Conservation (phyloP, 2,329 filamentous ascomycete genomes). For the Colletotrichum brevisporum region DNA sequence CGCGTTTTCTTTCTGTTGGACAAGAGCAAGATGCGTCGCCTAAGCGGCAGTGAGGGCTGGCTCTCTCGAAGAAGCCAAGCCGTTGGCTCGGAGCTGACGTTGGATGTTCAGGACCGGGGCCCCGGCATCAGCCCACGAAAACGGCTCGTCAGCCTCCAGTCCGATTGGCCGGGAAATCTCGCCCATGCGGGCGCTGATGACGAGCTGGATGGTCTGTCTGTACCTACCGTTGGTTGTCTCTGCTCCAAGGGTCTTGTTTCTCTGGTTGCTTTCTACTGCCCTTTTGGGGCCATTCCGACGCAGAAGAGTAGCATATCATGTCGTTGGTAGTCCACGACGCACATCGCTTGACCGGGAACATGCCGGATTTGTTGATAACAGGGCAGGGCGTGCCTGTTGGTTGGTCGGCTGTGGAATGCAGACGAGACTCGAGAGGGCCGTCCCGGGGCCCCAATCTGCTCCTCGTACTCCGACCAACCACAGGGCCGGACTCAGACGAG, state of each 20-base stretch:
- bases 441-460: conserved; percentile 8
- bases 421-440: conserved; percentile 15
- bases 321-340: conserved; percentile 3
- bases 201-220: neutral
- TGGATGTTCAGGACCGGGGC: conserved; percentile 3
- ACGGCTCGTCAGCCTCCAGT: neutral
- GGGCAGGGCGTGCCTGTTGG: neutral
- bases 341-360: neutral
- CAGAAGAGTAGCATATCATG: neutral
- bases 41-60: neutral
- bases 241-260: neutral
- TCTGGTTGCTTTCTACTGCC: neutral
- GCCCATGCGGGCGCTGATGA: neutral
- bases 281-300: neutral
- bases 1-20: too few species aligned
- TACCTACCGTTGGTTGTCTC: conserved; percentile 6
- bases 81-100: conserved; percentile 16
- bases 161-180: conserved; percentile 8
- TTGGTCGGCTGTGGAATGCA: conserved; percentile 2
- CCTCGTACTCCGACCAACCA: conserved; percentile 34
- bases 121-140: conserved; percentile 27
- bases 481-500: neutral
- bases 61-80: too few species aligned
- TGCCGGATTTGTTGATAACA: neutral
- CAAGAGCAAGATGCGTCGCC: neutral